phyloP scores from a whole-genome alignment of 257 asterid genomes.

The Anisodus tanguticus region DNA sequence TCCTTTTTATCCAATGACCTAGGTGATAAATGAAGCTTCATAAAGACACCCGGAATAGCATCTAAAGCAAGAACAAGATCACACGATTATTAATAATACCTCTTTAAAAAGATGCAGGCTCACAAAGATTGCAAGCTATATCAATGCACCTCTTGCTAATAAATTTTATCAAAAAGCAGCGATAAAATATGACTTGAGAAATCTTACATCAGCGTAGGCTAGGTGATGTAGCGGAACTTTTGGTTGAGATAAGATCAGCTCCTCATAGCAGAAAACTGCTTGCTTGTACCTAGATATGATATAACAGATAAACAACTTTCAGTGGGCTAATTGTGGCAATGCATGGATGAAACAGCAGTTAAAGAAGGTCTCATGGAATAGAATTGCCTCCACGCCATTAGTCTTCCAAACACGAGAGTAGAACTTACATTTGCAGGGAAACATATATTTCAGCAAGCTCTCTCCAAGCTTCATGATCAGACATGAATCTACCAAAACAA shows the following conservation, averaged over 20 bases:
- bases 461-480: constrained; percentile 99
- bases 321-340: constrained; percentile 22
- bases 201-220: constrained; percentile 92
- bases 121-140: constrained; percentile 19
- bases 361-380: constrained; percentile 12
- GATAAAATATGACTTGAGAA: constrained; percentile 14
- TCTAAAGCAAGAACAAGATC: not conserved
- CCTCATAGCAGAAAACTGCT: constrained; percentile 97
- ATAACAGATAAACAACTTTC: not conserved
- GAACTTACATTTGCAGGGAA: constrained; percentile 85
- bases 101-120: not conserved
- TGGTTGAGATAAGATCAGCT: constrained; percentile 89
- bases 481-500: constrained; percentile 82
- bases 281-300: constrained; percentile 77
- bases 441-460: constrained; percentile 94
- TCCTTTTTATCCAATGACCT: not conserved
- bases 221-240: constrained; percentile 87
- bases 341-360: constrained; percentile 16
- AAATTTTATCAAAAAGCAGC: not conserved
- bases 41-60: not conserved
- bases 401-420: not conserved
- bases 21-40: constrained; percentile 5
- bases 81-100: not conserved
- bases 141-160: not conserved
- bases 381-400: constrained; percentile 12